phyloP scores from a whole-genome alignment of 2,329 filamentous ascomycete species.

The Ophiostoma sp. region DNA sequence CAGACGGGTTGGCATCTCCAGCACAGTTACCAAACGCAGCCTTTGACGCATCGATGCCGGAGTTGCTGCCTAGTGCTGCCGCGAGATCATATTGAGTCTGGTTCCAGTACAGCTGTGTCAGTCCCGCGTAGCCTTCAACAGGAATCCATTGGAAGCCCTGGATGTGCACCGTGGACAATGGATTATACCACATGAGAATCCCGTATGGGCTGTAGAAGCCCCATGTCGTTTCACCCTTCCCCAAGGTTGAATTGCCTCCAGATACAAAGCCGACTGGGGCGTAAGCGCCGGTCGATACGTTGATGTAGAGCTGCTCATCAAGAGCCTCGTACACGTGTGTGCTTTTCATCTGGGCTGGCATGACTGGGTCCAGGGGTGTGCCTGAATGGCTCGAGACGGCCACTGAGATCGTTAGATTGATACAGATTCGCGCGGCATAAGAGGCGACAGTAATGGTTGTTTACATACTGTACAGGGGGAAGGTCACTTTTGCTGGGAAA shows the following conservation, averaged over 20 bases:
- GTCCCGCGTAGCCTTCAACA: constrained; percentile 6
- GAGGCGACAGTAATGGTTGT: background rate
- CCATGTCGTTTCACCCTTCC: constrained; percentile 24
- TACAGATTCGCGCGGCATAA: background rate
- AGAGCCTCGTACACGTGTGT: constrained; percentile 21
- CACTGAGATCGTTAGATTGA: constrained; percentile 14
- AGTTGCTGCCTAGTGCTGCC: background rate
- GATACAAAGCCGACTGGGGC: constrained; percentile 23
- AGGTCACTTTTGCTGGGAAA: constrained; percentile 17
- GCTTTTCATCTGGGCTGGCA: constrained; percentile 1
- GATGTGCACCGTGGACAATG: constrained; percentile 14
- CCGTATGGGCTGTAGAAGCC: constrained; percentile 25
- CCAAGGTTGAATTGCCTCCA: constrained; percentile 22
- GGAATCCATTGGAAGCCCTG: constrained; percentile 26
- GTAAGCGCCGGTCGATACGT: constrained; percentile 23
- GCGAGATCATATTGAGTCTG: constrained; percentile 27
- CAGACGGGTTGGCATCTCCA: background rate
- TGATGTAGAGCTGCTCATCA: constrained; percentile 22
- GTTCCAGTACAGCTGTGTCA: constrained; percentile 27
- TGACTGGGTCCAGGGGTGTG: constrained; percentile 19
- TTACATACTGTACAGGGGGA: constrained; percentile 22
- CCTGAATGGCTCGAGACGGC: constrained; percentile 16
- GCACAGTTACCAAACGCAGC: constrained; percentile 18
- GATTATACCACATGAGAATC: constrained; percentile 20
- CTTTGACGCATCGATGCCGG: background rate